phyloP scores from a whole-genome alignment of 352 stramenopile species.

The Blastocystis sp. region DNA sequence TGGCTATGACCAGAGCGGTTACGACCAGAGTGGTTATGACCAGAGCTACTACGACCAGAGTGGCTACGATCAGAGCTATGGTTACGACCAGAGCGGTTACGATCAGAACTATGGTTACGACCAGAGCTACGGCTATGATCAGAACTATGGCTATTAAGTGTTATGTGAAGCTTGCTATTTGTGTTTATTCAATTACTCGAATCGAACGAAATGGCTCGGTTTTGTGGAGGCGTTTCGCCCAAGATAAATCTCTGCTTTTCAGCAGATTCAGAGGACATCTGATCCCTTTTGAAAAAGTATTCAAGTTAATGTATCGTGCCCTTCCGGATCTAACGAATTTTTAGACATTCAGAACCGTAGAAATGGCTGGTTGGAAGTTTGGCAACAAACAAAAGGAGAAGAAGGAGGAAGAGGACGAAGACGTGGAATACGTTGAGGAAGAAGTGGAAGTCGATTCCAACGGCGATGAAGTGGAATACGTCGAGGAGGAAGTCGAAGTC shows the following conservation, averaged over 20 bases:
- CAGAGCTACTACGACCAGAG: slow-evolving; percentile 18
- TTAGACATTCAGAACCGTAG: not conserved
- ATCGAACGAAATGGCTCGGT: not conserved
- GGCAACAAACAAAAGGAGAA: slow-evolving; percentile 60
- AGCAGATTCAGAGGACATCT: too few relatives aligned
- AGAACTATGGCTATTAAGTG: slow-evolving; percentile 21
- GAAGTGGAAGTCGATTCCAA: slow-evolving; percentile 63
- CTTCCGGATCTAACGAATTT: not conserved
- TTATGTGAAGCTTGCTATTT: slow-evolving; percentile 23
- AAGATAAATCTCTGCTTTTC: too few relatives aligned
- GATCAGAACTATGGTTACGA: slow-evolving; percentile 39
- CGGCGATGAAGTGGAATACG: slow-evolving; percentile 48
- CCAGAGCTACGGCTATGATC: slow-evolving; percentile 36
- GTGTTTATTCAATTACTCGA: not conserved
- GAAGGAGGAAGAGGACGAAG: slow-evolving; percentile 22
- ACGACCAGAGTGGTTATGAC: not conserved
- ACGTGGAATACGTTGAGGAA: slow-evolving; percentile 51
- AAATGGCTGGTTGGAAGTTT: slow-evolving; percentile 51
- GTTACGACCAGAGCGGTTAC: slow-evolving; percentile 37
- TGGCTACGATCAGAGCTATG: slow-evolving; percentile 48
- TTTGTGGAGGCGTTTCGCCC: not conserved
- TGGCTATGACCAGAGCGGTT: slow-evolving; percentile 18
- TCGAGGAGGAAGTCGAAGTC: slow-evolving; percentile 55
- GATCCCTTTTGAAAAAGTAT: not conserved
- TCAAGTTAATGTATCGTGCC: not conserved